Conservation (phyloP, 768 basidiomycete species). For the Russula dissimulans region DNA sequence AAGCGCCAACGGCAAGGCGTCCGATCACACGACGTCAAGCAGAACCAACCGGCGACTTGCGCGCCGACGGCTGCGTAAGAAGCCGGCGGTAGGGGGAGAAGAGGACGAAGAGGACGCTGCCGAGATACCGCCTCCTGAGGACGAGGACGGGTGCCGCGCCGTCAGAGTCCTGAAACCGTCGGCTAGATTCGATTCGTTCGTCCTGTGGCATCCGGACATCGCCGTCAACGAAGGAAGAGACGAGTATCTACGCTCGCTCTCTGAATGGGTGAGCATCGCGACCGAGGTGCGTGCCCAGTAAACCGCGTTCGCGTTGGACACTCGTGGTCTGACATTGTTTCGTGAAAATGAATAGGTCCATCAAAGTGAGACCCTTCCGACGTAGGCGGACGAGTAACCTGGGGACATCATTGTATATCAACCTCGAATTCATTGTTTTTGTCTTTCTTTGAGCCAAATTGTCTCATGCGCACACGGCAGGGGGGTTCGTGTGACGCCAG, state of each 20-base stretch:
- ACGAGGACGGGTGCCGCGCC: constrained; percentile 19
- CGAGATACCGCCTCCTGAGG: constrained; percentile 19
- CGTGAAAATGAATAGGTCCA: too few species aligned
- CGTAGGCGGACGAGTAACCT: too few species aligned
- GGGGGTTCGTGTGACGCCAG: too few species aligned
- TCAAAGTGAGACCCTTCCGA: too few species aligned
- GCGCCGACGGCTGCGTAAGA: constrained; percentile 22
- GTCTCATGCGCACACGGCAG: too few species aligned
- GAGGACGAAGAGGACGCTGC: constrained; percentile 12
- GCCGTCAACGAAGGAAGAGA: constrained; percentile 60
- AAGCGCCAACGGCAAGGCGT: constrained; percentile 16
- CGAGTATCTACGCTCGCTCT: constrained; percentile 59
- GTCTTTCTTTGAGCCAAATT: too few species aligned
- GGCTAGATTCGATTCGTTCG: constrained; percentile 54
- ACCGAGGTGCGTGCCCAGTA: constrained; percentile 39
- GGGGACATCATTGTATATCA: too few species aligned
- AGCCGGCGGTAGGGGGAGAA: constrained; percentile 25
- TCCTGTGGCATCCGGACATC: constrained; percentile 70
- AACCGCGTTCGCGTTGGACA: too few species aligned
- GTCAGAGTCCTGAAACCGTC: constrained; percentile 37
- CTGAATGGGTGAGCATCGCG: constrained; percentile 62
- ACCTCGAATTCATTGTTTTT: too few species aligned
- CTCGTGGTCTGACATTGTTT: neutral
- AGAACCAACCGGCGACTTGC: constrained; percentile 25
- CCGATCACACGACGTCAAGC: constrained; percentile 13